Evolutionary conservation across 768 basidiomycete species (phyloP).

Genomic region (Suillus alpinus): DNA sequence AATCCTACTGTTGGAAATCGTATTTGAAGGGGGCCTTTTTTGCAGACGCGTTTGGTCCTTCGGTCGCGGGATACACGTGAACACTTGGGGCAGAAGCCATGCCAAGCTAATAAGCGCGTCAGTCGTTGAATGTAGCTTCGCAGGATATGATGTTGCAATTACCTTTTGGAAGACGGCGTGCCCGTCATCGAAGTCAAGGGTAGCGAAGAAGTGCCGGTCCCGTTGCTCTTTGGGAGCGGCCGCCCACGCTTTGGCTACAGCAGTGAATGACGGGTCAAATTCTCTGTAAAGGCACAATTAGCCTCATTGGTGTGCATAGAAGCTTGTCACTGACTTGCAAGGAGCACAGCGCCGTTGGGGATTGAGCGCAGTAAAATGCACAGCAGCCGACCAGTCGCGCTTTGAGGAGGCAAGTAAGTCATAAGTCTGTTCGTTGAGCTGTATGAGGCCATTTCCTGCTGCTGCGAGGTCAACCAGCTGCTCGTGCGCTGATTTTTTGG

Average conservation of each 20-base stretch:
- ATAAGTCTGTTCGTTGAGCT: conserved; percentile 71
- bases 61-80: conserved; percentile 65
- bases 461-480: conserved; percentile 69
- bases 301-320: background rate
- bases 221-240: conserved; percentile 56
- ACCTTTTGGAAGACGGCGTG: conserved; percentile 81
- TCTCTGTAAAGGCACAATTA: conserved; percentile 47
- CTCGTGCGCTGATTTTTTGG: conserved; percentile 36
- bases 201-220: conserved; percentile 88
- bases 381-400: conserved; percentile 83
- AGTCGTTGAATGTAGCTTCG: background rate
- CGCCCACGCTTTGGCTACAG: conserved; percentile 83
- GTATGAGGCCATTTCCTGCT: conserved; percentile 75
- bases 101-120: conserved; percentile 56
- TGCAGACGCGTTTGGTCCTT: conserved; percentile 58
- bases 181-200: conserved; percentile 82
- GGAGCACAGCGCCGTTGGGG: conserved; percentile 81
- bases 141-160: background rate
- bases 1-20: conserved; percentile 72
- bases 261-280: conserved; percentile 81
- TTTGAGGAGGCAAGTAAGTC: conserved; percentile 72
- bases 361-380: conserved; percentile 88
- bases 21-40: conserved; percentile 58
- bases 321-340: conserved; percentile 68
- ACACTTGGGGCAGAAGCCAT: conserved; percentile 84